A percentile compares a stretch with the other conserved stretches of the same genome.
Evolutionary conservation across 345 rosid genomes (phyloP).

Genomic region (Eucalyptus sp.): DNA sequence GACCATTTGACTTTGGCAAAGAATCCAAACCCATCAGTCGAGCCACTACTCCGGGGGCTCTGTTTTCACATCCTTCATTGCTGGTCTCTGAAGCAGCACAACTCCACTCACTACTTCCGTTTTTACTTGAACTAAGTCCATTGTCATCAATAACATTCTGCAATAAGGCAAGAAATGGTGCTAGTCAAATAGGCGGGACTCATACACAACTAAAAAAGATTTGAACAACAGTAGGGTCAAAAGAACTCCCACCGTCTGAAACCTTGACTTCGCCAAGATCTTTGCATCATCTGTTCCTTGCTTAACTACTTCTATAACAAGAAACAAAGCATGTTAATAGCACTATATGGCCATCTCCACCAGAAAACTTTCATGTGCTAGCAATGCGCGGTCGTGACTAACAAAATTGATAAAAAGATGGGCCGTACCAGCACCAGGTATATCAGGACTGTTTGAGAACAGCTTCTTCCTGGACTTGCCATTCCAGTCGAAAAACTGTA

Average conservation of each 20-base stretch:
- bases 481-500: slow-evolving; percentile 78
- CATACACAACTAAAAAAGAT: background rate
- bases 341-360: background rate
- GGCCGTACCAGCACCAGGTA: slow-evolving; percentile 34
- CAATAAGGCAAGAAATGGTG: background rate
- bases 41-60: slow-evolving; percentile 87
- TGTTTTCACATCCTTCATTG: slow-evolving; percentile 50
- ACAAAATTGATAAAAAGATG: background rate
- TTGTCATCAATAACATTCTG: slow-evolving; percentile 41
- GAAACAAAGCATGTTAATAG: background rate
- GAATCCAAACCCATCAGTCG: slow-evolving; percentile 95
- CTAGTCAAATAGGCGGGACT: background rate
- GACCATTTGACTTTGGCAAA: slow-evolving; percentile 44
- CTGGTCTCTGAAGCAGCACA: slow-evolving; percentile 59
- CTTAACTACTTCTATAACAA: slow-evolving; percentile 21
- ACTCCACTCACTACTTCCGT: slow-evolving; percentile 32
- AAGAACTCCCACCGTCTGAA: slow-evolving; percentile 14
- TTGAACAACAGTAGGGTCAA: background rate
- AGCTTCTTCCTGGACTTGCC: slow-evolving; percentile 80
- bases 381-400: background rate
- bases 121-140: slow-evolving; percentile 25
- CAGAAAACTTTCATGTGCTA: background rate
- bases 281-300: slow-evolving; percentile 32
- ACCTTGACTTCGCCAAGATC: slow-evolving; percentile 6
- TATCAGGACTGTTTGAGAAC: slow-evolving; percentile 29